phyloP scores from a whole-genome alignment of 2,329 filamentous ascomycete genomes.

The Ceratocystis huliohia region DNA sequence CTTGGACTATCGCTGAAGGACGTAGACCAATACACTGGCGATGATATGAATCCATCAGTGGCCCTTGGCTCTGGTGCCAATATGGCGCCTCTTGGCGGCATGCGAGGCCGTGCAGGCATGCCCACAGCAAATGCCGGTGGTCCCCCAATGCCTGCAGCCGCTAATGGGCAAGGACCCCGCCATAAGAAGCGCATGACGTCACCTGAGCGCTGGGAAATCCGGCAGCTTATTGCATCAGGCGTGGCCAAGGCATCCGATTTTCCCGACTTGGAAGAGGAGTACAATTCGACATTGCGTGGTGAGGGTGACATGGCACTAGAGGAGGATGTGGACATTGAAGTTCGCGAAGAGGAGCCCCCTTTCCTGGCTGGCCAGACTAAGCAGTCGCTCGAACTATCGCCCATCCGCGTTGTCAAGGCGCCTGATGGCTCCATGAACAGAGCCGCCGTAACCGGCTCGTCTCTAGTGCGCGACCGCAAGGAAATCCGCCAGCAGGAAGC shows the following conservation, averaged over 20 bases:
- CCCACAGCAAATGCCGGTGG: constrained; percentile 28
- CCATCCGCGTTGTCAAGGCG: constrained; percentile 91
- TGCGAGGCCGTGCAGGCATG: constrained; percentile 32
- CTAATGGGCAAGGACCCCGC: constrained; percentile 32
- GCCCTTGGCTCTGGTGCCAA: constrained; percentile 83
- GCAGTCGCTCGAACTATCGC: constrained; percentile 84
- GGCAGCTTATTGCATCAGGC: constrained; percentile 89
- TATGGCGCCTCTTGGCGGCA: constrained; percentile 62
- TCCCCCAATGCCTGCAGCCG: constrained; percentile 22
- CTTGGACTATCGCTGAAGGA: constrained; percentile 95
- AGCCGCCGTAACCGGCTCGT: constrained; percentile 85
- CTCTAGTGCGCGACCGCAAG: constrained; percentile 76
- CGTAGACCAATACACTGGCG: constrained; percentile 78
- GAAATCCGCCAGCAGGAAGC: constrained; percentile 81
- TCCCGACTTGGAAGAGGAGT: constrained; percentile 87
- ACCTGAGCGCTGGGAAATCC: constrained; percentile 93
- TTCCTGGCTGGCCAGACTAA: constrained; percentile 95
- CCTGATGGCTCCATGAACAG: constrained; percentile 97
- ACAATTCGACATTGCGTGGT: constrained; percentile 73
- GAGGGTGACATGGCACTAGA: constrained; percentile 84
- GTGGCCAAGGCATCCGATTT: constrained; percentile 88
- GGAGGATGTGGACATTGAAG: constrained; percentile 93
- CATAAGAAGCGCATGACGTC: constrained; percentile 91
- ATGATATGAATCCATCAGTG: constrained; percentile 66
- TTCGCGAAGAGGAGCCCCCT: constrained; percentile 88